phyloP scores from a whole-genome alignment of 2,329 filamentous ascomycete species.

The Blastomyces emzantsi region DNA sequence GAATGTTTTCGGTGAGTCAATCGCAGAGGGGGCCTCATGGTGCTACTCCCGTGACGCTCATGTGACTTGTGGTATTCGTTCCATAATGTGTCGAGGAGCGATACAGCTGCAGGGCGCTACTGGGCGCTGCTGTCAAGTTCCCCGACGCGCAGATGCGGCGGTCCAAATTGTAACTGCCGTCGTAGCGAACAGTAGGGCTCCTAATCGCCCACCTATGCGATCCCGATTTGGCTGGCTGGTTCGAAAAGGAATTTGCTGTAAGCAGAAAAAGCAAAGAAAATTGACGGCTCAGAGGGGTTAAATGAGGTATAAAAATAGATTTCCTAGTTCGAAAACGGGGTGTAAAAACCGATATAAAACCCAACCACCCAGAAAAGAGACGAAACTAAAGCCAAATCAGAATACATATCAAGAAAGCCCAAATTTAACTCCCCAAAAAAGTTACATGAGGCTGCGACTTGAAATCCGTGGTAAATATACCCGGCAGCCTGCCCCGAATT shows the following conservation, averaged over 20 bases:
- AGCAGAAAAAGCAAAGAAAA: constrained; percentile 6
- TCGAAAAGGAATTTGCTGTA: not conserved
- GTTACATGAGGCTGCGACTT: constrained; percentile 1
- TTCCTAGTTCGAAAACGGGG: not conserved
- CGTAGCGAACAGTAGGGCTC: not conserved
- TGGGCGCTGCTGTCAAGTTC: not conserved
- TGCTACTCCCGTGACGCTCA: not conserved
- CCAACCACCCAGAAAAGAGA: constrained; percentile 3
- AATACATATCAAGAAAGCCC: constrained; percentile 12
- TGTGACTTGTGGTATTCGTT: not conserved
- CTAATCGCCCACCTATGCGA: not conserved
- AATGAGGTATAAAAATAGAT: constrained; percentile 4
- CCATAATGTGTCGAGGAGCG: not conserved
- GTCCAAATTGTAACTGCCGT: not conserved
- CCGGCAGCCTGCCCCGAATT: not conserved
- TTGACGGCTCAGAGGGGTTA: not conserved
- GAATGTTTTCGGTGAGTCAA: not conserved
- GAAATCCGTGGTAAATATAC: constrained; percentile 1
- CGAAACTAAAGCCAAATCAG: constrained; percentile 7
- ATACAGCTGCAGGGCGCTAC: constrained; percentile 3
- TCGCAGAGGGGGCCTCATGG: not conserved
- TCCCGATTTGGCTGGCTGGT: constrained; percentile 2
- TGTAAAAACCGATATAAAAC: not conserved
- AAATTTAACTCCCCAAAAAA: constrained; percentile 7
- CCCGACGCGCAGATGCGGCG: not conserved